Conservation (phyloP, 345 rosid species). For the Viola odorata region DNA sequence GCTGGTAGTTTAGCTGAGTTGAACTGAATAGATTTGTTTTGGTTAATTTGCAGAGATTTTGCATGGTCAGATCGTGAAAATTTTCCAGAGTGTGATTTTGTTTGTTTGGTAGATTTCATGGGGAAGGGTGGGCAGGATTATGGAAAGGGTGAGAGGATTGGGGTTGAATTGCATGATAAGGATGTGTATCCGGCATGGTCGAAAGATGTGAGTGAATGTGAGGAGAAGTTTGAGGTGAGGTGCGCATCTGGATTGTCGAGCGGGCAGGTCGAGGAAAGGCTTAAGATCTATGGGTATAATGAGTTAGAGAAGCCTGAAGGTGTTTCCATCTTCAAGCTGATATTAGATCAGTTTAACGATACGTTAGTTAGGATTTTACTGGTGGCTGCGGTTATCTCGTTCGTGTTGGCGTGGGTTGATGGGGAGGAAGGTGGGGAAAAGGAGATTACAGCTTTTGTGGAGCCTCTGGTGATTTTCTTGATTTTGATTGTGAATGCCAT, state of each 20-base stretch:
- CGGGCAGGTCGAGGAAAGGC: slow-evolving; percentile 52
- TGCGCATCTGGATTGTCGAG: slow-evolving; percentile 39
- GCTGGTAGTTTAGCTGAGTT: neutral
- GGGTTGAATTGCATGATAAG: slow-evolving; percentile 9
- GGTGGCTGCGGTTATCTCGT: slow-evolving; percentile 70
- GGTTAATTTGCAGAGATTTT: neutral
- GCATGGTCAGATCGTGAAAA: neutral
- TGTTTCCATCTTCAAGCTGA: slow-evolving; percentile 49
- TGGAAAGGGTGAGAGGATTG: slow-evolving; percentile 28
- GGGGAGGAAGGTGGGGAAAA: slow-evolving; percentile 89
- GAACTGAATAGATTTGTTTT: neutral
- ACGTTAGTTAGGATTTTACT: slow-evolving; percentile 79
- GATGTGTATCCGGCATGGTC: slow-evolving; percentile 70
- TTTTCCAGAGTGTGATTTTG: neutral
- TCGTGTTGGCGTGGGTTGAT: slow-evolving; percentile 71
- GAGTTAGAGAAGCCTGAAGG: slow-evolving; percentile 83
- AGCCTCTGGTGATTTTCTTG: slow-evolving; percentile 85
- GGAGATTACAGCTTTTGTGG: slow-evolving; percentile 83
- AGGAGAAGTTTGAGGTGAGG: slow-evolving; percentile 43
- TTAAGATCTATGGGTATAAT: slow-evolving; percentile 54
- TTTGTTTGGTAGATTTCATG: slow-evolving; percentile 33
- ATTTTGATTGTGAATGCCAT: slow-evolving; percentile 86
- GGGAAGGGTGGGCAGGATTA: slow-evolving; percentile 57
- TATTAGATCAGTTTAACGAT: slow-evolving; percentile 78
- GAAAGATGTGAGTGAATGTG: slow-evolving; percentile 52